Evolutionary conservation across 1,284 basidiomycete genomes (phyloP).

Genomic region (Athelia sp.): DNA sequence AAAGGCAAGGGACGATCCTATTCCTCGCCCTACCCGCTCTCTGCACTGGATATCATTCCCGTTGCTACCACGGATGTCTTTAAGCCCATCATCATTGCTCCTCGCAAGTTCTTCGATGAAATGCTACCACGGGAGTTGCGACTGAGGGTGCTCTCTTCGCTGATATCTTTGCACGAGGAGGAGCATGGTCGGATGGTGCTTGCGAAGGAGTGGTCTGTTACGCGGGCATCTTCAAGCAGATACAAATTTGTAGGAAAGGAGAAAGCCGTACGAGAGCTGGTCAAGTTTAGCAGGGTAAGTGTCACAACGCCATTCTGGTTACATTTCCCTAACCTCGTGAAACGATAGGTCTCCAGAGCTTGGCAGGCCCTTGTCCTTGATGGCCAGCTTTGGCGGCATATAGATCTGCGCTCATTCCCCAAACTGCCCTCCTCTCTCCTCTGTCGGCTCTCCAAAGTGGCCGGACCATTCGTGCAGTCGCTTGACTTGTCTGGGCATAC

Average conservation of each 20-base stretch:
- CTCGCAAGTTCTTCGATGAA: slow-evolving; percentile 60
- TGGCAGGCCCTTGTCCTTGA: slow-evolving; percentile 83
- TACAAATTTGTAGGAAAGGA: slow-evolving; percentile 70
- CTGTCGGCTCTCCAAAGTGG: slow-evolving; percentile 40
- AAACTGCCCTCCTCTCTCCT: slow-evolving; percentile 47
- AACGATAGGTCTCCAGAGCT: slow-evolving; percentile 77
- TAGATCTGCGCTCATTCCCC: slow-evolving; percentile 61
- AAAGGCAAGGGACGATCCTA: slow-evolving; percentile 56
- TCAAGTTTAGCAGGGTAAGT: slow-evolving; percentile 76
- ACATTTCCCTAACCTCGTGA: too few species aligned
- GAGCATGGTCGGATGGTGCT: slow-evolving; percentile 40
- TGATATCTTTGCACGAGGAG: slow-evolving; percentile 50
- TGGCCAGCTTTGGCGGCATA: slow-evolving; percentile 77
- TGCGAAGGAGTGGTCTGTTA: slow-evolving; percentile 50
- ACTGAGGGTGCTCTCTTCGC: slow-evolving; percentile 52
- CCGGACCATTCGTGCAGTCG: slow-evolving; percentile 62
- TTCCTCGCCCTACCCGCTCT: slow-evolving; percentile 57
- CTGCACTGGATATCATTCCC: slow-evolving; percentile 52
- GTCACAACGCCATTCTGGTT: slow-evolving; percentile 13
- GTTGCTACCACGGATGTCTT: slow-evolving; percentile 41
- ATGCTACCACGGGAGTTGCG: slow-evolving; percentile 72
- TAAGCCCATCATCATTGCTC: slow-evolving; percentile 38
- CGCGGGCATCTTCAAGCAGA: slow-evolving; percentile 49
- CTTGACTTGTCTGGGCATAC: slow-evolving; percentile 68
- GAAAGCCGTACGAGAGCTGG: slow-evolving; percentile 70